These are phyloP conservation scores for Ustilago esculenta DNA, from an alignment of 1,284 basidiomycete genomes.

Conservation along the genomic window DNA sequence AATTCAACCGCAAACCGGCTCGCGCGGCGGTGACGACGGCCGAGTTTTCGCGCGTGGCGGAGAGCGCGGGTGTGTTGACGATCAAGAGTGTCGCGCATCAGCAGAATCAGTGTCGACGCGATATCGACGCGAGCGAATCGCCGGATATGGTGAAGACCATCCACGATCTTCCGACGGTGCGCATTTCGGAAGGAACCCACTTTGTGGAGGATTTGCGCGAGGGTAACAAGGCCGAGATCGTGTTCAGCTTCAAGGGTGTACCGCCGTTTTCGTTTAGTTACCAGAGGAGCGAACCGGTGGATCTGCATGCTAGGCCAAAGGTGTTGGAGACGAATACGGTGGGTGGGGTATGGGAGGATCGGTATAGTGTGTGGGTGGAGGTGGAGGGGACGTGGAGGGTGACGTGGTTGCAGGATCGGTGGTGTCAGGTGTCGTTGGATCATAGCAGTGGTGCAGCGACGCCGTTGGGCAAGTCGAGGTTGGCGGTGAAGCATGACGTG, in stretches of 20 bases:
- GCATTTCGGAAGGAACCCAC: constrained; percentile 83
- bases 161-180: constrained; percentile 84
- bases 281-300: constrained; percentile 66
- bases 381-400: constrained; percentile 88
- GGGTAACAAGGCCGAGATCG: constrained; percentile 81
- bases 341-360: constrained; percentile 78
- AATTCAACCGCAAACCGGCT: constrained; percentile 79
- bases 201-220: constrained; percentile 87
- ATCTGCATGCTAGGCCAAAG: constrained; percentile 52
- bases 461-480: constrained; percentile 39
- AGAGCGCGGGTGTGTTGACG: constrained; percentile 81
- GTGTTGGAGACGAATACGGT: constrained; percentile 64
- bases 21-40: constrained; percentile 80
- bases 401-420: constrained; percentile 84
- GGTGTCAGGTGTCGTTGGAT: constrained; percentile 71
- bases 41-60: constrained; percentile 83
- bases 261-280: constrained; percentile 88
- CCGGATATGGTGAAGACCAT: constrained; percentile 75
- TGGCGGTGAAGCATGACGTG: constrained; percentile 30
- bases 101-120: constrained; percentile 63
- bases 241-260: constrained; percentile 86
- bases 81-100: constrained; percentile 86
- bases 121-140: constrained; percentile 68
- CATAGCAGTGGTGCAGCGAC: constrained; percentile 51
- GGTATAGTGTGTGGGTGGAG: constrained; percentile 87